These are phyloP conservation scores for Echeveria elegans DNA, from an alignment of 164 flowering plant species.

Conservation along the genomic window DNA sequence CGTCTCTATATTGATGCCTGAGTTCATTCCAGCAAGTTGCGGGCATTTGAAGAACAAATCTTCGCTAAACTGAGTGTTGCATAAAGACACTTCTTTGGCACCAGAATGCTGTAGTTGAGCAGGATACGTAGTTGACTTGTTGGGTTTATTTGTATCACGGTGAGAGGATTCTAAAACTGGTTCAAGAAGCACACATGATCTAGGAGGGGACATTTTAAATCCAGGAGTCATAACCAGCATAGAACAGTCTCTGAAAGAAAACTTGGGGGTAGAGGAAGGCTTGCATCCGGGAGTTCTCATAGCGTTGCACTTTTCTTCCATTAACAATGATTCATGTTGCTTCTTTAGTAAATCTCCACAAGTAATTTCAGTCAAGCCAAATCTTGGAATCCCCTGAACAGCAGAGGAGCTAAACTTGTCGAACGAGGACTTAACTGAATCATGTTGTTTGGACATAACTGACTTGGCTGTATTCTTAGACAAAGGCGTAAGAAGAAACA, in stretches of 20 bases:
- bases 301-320: slow-evolving; percentile 17
- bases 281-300: slow-evolving; percentile 9
- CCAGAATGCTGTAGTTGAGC: slow-evolving; percentile 18
- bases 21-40: slow-evolving; percentile 38
- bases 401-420: neutral
- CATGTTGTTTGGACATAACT: slow-evolving; percentile 29
- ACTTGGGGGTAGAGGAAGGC: slow-evolving; percentile 25
- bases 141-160: slow-evolving; percentile 11
- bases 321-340: slow-evolving; percentile 11
- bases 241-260: slow-evolving; percentile 23
- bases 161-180: slow-evolving; percentile 37
- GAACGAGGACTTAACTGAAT: neutral
- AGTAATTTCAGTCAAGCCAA: slow-evolving; percentile 13
- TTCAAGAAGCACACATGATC: slow-evolving; percentile 71
- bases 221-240: slow-evolving; percentile 53
- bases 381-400: slow-evolving; percentile 14
- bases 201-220: slow-evolving; percentile 68
- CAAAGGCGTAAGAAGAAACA: slow-evolving; percentile 83
- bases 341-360: slow-evolving; percentile 25
- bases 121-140: slow-evolving; percentile 40
- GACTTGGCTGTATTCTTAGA: slow-evolving; percentile 33
- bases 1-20: slow-evolving; percentile 17
- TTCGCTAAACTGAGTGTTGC: slow-evolving; percentile 27
- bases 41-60: slow-evolving; percentile 43
- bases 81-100: slow-evolving; percentile 22